Evolutionary conservation across 495 filamentous ascomycete species (phyloP).

Genomic region (Platismatia glauca): DNA sequence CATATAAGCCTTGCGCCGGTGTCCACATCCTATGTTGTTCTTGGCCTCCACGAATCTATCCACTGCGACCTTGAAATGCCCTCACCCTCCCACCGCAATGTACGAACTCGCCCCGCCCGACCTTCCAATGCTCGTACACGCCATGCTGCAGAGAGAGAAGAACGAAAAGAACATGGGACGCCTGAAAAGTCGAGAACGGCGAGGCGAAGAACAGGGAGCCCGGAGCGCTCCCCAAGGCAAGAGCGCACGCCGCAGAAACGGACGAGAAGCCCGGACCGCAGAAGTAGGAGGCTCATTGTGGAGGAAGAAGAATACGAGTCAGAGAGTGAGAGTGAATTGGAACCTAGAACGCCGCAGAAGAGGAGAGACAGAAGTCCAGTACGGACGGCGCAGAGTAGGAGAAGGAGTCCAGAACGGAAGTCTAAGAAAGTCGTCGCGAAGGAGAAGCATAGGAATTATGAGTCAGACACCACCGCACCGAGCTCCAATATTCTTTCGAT

Average conservation of each 20-base stretch:
- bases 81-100: slow-evolving; percentile 1
- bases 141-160: slow-evolving; percentile 16
- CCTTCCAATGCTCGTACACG: slow-evolving; percentile 16
- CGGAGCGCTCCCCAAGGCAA: slow-evolving; percentile 11
- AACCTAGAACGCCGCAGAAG: not conserved
- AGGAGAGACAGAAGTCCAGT: not conserved
- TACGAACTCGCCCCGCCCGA: not conserved
- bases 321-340: slow-evolving; percentile 4
- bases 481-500: slow-evolving; percentile 24
- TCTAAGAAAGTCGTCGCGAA: not conserved
- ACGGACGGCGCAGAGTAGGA: not conserved
- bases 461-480: slow-evolving; percentile 12
- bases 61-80: not conserved
- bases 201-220: slow-evolving; percentile 9
- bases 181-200: slow-evolving; percentile 10
- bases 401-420: slow-evolving; percentile 8
- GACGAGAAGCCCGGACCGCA: slow-evolving; percentile 11
- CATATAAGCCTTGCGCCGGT: not conserved
- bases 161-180: slow-evolving; percentile 18
- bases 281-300: slow-evolving; percentile 4
- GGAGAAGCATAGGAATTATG: slow-evolving; percentile 16
- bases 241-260: slow-evolving; percentile 17
- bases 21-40: not conserved
- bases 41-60: too few relatives aligned
- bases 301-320: slow-evolving; percentile 5